These are phyloP conservation scores for Aureobasidium musti DNA, from an alignment of 2,329 filamentous ascomycete species.

Conservation along the genomic window DNA sequence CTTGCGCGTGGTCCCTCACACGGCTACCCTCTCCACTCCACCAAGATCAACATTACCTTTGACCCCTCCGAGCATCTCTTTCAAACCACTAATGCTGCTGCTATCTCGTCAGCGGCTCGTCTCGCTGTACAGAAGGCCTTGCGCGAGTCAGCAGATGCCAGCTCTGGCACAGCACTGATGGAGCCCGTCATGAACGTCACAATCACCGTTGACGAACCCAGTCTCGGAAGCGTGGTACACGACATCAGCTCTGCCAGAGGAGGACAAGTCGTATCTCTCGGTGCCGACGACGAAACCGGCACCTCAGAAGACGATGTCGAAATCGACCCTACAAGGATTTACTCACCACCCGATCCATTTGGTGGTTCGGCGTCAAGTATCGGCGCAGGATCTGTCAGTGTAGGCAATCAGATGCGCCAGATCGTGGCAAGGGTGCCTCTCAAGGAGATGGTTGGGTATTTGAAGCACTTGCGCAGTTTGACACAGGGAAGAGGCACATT, in stretches of 20 bases:
- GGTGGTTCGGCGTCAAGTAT: conserved; percentile 41
- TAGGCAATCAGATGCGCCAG: conserved; percentile 47
- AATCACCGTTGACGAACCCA: conserved; percentile 81
- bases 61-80: conserved; percentile 66
- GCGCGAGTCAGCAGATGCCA: conserved; percentile 58
- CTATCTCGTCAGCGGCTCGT: conserved; percentile 66
- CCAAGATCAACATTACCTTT: conserved; percentile 68
- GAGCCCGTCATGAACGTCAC: conserved; percentile 92
- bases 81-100: conserved; percentile 66
- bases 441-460: conserved; percentile 95
- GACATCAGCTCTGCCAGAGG: conserved; percentile 74
- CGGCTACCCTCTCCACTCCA: conserved; percentile 76
- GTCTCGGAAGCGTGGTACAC: conserved; percentile 79
- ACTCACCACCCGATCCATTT: conserved; percentile 87
- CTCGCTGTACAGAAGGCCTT: conserved; percentile 71
- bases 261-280: conserved; percentile 71
- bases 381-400: conserved; percentile 31
- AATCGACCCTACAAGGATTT: conserved; percentile 75
- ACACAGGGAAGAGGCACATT: conserved; percentile 82
- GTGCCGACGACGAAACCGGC: conserved; percentile 46
- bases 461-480: conserved; percentile 83
- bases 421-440: conserved; percentile 87
- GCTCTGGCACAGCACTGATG: conserved; percentile 65
- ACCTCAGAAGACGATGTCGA: conserved; percentile 38
- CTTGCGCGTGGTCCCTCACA: conserved; percentile 81